Base-by-base conservation (phyloP, 208 protist genomes). In the Acanthamoeba sp. region DNA sequence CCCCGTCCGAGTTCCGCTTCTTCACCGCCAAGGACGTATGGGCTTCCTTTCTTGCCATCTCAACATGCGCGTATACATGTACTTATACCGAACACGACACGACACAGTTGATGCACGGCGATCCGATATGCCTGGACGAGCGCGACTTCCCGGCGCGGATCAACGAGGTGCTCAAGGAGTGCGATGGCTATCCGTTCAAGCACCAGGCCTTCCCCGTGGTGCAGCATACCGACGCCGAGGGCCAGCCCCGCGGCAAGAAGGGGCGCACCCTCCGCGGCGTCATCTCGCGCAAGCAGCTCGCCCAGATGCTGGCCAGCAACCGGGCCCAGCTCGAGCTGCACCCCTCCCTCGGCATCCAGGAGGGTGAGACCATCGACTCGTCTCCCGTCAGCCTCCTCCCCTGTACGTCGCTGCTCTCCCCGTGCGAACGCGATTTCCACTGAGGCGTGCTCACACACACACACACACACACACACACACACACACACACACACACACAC, bases 11-110 rank as follows among this genome's bases (percentile, higher is more conserved):
- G 48, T 87, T 87, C 48, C 78, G 78, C 27, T 57, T 59, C 48
- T 87, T 87, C 78, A 87, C 78, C 34, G 78, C 78, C n/a, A 59
- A 48, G 14, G 42, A 87, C n/a, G 78, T 87, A 87, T 10, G 78
- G 9, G 4, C 14, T 1, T 27, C 38, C 34, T n/a, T 1, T 18
- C 38, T 84, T 42, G 14, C 55, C 22, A 12, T 62, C 55, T 27
- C 22, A 27, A 27, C 55, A 12, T 62, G 55, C 55, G 55, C 55
- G n/a, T 10, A 14, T 48, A 48, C 42, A 48, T 48, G 42, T 10
- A 48, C 3, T 14, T 48, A 10, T 14, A 3, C 7, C 50, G 32
- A 6, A 3, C 9, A 78, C 38, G 69, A 5, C 7, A 78, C 69
- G 16, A 6, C 38, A 36, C 38, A 87, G 78, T n/a, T 87, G 78